Evolutionary conservation across 768 basidiomycete genomes (phyloP).

Genomic region (Dacryopinax primogenitus): DNA sequence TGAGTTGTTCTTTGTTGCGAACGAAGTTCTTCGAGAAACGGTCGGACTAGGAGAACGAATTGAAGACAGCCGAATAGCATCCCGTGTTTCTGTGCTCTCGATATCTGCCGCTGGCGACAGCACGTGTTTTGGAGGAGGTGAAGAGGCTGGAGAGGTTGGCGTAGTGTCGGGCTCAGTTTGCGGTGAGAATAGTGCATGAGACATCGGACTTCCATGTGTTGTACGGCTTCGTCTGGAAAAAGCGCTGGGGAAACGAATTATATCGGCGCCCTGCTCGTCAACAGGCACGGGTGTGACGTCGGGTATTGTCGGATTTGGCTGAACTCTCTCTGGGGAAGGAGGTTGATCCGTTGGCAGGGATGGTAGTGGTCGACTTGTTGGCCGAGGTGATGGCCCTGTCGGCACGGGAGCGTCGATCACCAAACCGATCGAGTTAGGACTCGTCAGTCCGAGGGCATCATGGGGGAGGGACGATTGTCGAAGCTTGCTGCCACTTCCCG

Average conservation of each 20-base stretch:
- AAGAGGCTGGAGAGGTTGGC: neutral
- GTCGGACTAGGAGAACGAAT: neutral
- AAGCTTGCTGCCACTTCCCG: neutral
- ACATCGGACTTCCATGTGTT: neutral
- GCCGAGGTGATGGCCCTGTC: neutral
- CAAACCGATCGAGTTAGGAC: neutral
- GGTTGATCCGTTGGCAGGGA: neutral
- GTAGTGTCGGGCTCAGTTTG: neutral
- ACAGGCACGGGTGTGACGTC: neutral
- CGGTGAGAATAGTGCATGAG: neutral
- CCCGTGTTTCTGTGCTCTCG: neutral
- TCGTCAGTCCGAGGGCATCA: neutral
- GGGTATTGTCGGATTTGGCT: neutral
- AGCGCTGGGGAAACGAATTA: neutral
- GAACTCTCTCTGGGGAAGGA: neutral
- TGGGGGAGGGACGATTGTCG: neutral
- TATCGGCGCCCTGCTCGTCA: neutral
- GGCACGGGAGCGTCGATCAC: neutral
- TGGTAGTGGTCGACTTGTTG: neutral
- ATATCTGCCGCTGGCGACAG: neutral
- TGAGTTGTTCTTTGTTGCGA: neutral
- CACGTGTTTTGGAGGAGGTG: neutral
- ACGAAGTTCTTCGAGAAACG: neutral
- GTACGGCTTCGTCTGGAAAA: slow-evolving; percentile 1
- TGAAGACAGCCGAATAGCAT: neutral